Conservation (phyloP, 2,329 filamentous ascomycete genomes). For the Thielaviopsis punctulata region DNA sequence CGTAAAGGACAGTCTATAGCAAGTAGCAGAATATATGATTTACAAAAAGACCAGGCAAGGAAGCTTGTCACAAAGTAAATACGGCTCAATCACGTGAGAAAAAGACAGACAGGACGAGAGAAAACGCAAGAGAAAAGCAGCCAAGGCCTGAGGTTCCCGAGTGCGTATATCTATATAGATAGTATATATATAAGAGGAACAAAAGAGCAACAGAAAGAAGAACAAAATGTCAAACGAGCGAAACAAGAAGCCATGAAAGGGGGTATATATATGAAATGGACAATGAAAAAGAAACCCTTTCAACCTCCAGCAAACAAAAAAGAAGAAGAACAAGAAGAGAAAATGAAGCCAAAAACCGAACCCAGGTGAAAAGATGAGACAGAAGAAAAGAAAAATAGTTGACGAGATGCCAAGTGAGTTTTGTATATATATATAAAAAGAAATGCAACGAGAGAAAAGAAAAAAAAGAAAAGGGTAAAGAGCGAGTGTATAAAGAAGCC, state of each 20-base stretch:
- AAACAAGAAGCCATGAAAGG: not conserved
- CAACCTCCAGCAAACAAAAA: constrained; percentile 2
- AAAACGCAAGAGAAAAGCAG: not conserved
- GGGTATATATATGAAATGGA: constrained; percentile 1
- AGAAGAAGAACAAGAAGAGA: constrained; percentile 6
- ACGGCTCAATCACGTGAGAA: not conserved
- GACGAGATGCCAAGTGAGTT: not conserved
- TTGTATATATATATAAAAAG: not conserved
- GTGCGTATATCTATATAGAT: no score
- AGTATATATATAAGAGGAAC: no score
- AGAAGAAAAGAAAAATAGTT: not conserved
- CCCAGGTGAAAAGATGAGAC: constrained; percentile 3
- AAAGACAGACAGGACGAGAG: not conserved
- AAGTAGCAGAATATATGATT: no score
- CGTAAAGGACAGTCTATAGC: no score
- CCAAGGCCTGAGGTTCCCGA: not conserved
- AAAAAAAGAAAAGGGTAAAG: not conserved
- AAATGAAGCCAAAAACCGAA: not conserved
- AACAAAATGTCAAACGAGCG: constrained; percentile 13
- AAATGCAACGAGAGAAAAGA: not conserved
- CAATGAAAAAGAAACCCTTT: no score
- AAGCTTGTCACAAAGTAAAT: not conserved
- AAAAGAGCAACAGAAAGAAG: not conserved
- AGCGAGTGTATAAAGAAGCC: not conserved
- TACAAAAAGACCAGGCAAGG: not conserved